Conservation (phyloP, 2,329 filamentous ascomycete genomes). For the Aspergillus ochraceus region DNA sequence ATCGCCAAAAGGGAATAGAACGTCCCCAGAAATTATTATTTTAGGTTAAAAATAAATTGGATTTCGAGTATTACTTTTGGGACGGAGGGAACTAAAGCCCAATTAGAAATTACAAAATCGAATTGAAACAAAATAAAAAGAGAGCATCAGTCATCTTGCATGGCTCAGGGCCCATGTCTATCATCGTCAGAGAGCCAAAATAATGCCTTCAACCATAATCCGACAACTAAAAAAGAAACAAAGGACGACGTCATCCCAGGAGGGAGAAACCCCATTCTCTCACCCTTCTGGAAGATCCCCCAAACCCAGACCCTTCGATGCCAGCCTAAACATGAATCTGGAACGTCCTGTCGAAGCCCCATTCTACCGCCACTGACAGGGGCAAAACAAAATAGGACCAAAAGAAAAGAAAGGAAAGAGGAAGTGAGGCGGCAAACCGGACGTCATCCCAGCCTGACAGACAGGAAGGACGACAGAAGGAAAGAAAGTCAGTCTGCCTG, state of each 20-base stretch:
- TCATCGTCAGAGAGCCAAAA: neutral
- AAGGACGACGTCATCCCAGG: neutral
- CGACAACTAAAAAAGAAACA: neutral
- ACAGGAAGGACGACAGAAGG: too few relatives aligned
- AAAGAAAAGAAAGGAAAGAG: conserved; percentile 2
- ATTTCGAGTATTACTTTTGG: neutral
- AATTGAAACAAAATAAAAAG: conserved; percentile 2
- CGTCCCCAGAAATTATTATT: conserved; percentile 5
- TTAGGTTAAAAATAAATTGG: conserved; percentile 1
- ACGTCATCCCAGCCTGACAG: neutral
- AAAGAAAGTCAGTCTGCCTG: neutral
- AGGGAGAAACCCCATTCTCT: neutral
- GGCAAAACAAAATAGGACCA: conserved; percentile 13
- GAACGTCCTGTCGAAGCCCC: conserved; percentile 11
- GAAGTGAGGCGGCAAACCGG: conserved; percentile 25
- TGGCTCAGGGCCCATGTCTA: conserved; percentile 5
- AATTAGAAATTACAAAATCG: neutral
- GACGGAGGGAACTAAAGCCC: neutral
- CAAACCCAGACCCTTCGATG: neutral
- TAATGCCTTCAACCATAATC: neutral
- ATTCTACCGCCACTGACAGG: conserved; percentile 15
- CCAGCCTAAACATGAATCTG: conserved; percentile 3
- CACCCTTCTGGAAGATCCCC: neutral
- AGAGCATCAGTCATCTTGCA: conserved; percentile 20
- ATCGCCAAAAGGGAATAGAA: conserved; percentile 8